Evolutionary conservation across 169 alveolate genomes (phyloP).

Genomic region (Plasmodium gallinaceum): DNA sequence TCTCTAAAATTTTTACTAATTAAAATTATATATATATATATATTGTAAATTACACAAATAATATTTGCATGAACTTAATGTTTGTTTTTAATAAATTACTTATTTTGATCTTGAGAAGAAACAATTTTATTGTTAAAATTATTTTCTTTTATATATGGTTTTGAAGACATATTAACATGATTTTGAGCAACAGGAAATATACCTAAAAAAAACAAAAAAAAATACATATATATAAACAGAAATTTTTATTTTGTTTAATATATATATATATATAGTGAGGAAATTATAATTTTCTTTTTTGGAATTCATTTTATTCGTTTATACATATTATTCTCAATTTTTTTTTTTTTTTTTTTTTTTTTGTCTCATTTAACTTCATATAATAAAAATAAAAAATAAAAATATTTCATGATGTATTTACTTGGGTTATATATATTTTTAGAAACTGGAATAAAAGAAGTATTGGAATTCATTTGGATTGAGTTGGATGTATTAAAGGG

Average conservation of each 20-base stretch:
- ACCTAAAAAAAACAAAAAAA: slow-evolving; percentile 7
- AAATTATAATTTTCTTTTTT: not conserved
- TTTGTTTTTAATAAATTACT: slow-evolving; percentile 41
- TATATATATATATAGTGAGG: slow-evolving; percentile 5
- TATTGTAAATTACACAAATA: too few species aligned
- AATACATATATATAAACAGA: not conserved
- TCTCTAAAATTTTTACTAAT: too few species aligned
- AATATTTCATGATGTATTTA: slow-evolving; percentile 17
- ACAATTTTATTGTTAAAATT: slow-evolving; percentile 24
- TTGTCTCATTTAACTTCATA: not conserved
- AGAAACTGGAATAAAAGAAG: slow-evolving; percentile 30
- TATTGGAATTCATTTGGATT: slow-evolving; percentile 16
- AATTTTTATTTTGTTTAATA: not conserved
- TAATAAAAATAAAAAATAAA: not conserved
- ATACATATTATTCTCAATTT: not conserved
- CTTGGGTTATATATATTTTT: slow-evolving; percentile 62
- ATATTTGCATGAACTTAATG: not conserved
- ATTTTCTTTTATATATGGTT: slow-evolving; percentile 46
- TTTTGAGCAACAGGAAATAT: slow-evolving; percentile 36
- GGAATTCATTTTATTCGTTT: not conserved
- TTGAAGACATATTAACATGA: slow-evolving; percentile 23
- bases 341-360: not conserved
- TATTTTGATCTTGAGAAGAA: slow-evolving; percentile 66
- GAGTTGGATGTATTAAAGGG: slow-evolving; percentile 51
- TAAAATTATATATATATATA: too few species aligned